Conservation (phyloP, 2,329 filamentous ascomycete genomes). For the Cercospora janseana region DNA sequence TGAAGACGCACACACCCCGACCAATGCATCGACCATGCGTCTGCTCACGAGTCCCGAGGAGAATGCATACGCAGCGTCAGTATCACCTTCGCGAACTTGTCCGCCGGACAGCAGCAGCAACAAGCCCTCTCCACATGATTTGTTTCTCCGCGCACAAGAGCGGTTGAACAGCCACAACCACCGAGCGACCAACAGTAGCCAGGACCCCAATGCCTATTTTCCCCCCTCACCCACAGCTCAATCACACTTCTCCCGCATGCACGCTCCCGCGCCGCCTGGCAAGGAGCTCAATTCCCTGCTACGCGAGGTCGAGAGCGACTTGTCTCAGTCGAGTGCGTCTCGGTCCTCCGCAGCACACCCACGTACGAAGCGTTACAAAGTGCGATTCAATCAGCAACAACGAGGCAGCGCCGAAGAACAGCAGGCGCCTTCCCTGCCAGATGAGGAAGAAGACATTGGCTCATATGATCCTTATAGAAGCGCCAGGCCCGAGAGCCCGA, state of each 20-base stretch:
- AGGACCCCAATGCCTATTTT: slow-evolving; percentile 8
- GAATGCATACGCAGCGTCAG: slow-evolving; percentile 34
- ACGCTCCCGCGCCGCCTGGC: slow-evolving; percentile 34
- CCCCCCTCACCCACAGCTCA: slow-evolving; percentile 20
- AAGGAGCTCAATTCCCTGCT: slow-evolving; percentile 46
- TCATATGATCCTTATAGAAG: slow-evolving; percentile 40
- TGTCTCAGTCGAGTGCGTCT: slow-evolving; percentile 28
- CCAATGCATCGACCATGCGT: slow-evolving; percentile 46
- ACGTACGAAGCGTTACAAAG: slow-evolving; percentile 34
- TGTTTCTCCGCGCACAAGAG: slow-evolving; percentile 34
- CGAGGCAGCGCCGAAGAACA: slow-evolving; percentile 29
- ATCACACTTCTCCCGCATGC: slow-evolving; percentile 19
- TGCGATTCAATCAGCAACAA: slow-evolving; percentile 35
- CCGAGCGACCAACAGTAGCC: slow-evolving; percentile 18
- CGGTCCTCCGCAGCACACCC: slow-evolving; percentile 24
- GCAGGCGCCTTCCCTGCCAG: slow-evolving; percentile 3
- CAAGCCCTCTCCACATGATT: slow-evolving; percentile 44
- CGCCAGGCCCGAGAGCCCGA: slow-evolving; percentile 43
- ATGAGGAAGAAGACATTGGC: slow-evolving; percentile 25
- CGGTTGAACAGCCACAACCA: slow-evolving; percentile 24
- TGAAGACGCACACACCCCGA: slow-evolving; percentile 21
- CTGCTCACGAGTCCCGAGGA: slow-evolving; percentile 50
- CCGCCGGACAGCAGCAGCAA: slow-evolving; percentile 10
- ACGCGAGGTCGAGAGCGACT: slow-evolving; percentile 41
- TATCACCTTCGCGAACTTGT: slow-evolving; percentile 24